These are phyloP conservation scores for Lodderomyces theae DNA, from an alignment of 1,139 yeast genomes.

Conservation along the genomic window DNA sequence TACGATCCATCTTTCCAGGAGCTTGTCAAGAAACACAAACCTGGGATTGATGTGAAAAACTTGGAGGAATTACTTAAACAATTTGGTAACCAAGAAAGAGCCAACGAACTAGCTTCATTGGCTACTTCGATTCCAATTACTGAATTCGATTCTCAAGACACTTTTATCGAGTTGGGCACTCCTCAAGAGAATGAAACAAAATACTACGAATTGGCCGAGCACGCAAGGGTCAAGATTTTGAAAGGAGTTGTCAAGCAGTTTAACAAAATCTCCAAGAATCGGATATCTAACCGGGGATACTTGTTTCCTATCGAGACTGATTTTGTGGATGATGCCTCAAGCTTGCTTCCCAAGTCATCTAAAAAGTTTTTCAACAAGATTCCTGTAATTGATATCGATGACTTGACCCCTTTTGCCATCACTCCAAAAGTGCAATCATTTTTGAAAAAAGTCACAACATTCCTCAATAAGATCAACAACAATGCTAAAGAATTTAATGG, in stretches of 20 bases:
- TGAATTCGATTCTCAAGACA: slow-evolving; percentile 13
- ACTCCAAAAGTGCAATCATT: slow-evolving; percentile 22
- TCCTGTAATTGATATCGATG: slow-evolving; percentile 26
- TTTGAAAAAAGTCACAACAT: background rate
- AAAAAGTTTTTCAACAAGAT: slow-evolving; percentile 31
- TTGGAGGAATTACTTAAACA: slow-evolving; percentile 8
- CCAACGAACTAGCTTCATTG: slow-evolving; percentile 26
- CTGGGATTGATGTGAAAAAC: slow-evolving; percentile 8
- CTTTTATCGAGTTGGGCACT: slow-evolving; percentile 14
- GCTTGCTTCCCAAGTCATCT: slow-evolving; percentile 34
- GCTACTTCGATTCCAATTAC: slow-evolving; percentile 20
- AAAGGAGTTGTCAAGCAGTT: slow-evolving; percentile 43
- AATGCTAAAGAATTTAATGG: background rate
- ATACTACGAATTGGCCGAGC: slow-evolving; percentile 65
- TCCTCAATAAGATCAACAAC: background rate
- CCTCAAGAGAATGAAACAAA: slow-evolving; percentile 22
- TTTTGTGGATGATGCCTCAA: slow-evolving; percentile 31
- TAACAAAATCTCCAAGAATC: slow-evolving; percentile 22
- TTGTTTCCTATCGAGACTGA: slow-evolving; percentile 11
- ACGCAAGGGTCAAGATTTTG: slow-evolving; percentile 51
- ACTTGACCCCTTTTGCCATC: slow-evolving; percentile 17
- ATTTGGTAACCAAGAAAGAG: slow-evolving; percentile 12
- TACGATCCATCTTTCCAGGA: slow-evolving; percentile 43
- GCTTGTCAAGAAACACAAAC: slow-evolving; percentile 19
- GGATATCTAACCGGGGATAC: slow-evolving; percentile 26